Evolutionary conservation across 495 filamentous ascomycete genomes (phyloP).

Genomic region (Xylaria cubensis): DNA sequence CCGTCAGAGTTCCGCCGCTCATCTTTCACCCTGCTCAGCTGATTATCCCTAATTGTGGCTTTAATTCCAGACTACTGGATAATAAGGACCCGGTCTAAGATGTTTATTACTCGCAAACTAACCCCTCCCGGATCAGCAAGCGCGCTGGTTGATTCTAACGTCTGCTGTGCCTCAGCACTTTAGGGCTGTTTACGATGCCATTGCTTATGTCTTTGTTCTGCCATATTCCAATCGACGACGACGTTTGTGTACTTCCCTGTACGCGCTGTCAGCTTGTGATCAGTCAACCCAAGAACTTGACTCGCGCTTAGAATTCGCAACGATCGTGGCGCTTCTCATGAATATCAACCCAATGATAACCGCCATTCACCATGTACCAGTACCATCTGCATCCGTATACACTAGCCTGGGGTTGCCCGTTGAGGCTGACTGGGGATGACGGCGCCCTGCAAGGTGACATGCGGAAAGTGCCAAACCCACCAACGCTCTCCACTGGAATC

Average conservation of each 20-base stretch:
- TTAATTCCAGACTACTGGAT: conserved; percentile 3
- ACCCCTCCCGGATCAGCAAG: not conserved
- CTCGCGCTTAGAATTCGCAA: conserved; percentile 20
- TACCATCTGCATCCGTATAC: conserved; percentile 14
- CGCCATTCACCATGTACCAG: conserved; percentile 20
- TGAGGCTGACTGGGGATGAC: conserved; percentile 29
- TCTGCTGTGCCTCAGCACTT: conserved; percentile 1
- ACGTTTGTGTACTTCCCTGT: conserved; percentile 10
- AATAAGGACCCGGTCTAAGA: not conserved
- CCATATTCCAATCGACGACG: conserved; percentile 1
- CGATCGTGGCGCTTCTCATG: conserved; percentile 18
- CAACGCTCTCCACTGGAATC: conserved; percentile 23
- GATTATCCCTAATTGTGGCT: conserved; percentile 15
- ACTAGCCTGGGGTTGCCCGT: conserved; percentile 23
- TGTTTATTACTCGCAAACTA: conserved; percentile 5
- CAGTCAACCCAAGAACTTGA: conserved; percentile 19
- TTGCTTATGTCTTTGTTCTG: conserved; percentile 11
- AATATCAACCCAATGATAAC: conserved; percentile 21
- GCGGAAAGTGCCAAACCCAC: conserved; percentile 25
- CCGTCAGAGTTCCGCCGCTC: conserved; percentile 17
- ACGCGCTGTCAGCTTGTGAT: conserved; percentile 20
- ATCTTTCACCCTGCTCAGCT: conserved; percentile 23
- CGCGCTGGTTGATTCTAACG: conserved; percentile 5
- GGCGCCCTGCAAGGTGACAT: conserved; percentile 24
- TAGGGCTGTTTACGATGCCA: conserved; percentile 7